These are phyloP conservation scores for Lecanoromycetidae sp. DNA, from an alignment of 2,329 filamentous ascomycete genomes.

Conservation along the genomic window DNA sequence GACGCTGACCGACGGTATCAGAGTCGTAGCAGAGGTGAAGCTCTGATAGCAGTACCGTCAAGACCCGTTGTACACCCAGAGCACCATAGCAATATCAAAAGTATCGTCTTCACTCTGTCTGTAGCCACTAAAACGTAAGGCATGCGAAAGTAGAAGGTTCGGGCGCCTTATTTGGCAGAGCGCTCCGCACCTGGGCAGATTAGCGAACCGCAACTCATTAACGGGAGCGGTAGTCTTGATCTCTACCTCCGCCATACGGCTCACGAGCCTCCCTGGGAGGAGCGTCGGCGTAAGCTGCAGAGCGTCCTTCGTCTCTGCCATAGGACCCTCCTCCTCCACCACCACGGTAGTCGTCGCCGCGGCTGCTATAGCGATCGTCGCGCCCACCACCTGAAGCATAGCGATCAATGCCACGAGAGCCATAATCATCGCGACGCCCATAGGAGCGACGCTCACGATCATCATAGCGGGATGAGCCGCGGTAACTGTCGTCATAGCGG, in stretches of 20 bases:
- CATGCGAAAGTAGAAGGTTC: conserved; percentile 13
- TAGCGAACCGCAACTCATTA: conserved; percentile 19
- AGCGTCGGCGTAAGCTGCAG: conserved; percentile 33
- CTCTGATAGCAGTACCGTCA: conserved; percentile 4
- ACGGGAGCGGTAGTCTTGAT: conserved; percentile 22
- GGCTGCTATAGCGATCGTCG: conserved; percentile 33
- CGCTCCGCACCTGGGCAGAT: conserved; percentile 20
- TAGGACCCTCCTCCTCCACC: conserved; percentile 41
- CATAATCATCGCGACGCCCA: conserved; percentile 31
- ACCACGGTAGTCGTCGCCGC: conserved; percentile 31
- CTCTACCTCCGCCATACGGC: conserved; percentile 20
- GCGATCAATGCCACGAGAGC: conserved; percentile 37
- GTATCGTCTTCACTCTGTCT: conserved; percentile 3
- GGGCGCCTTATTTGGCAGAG: conserved; percentile 19
- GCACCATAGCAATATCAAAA: conserved; percentile 3
- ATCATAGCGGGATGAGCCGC: conserved; percentile 32
- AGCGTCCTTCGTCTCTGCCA: conserved; percentile 37
- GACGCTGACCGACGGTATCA: conserved; percentile 5
- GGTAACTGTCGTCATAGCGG: conserved; percentile 38
- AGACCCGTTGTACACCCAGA: conserved; percentile 4
- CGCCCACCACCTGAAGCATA: conserved; percentile 31
- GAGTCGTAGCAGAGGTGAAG: conserved; percentile 8
- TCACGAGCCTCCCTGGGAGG: conserved; percentile 19
- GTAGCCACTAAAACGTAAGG: neutral
- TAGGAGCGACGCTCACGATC: conserved; percentile 35